Evolutionary conservation across 179 eudicot species (phyloP).

Genomic region (Corrigiola litoralis): DNA sequence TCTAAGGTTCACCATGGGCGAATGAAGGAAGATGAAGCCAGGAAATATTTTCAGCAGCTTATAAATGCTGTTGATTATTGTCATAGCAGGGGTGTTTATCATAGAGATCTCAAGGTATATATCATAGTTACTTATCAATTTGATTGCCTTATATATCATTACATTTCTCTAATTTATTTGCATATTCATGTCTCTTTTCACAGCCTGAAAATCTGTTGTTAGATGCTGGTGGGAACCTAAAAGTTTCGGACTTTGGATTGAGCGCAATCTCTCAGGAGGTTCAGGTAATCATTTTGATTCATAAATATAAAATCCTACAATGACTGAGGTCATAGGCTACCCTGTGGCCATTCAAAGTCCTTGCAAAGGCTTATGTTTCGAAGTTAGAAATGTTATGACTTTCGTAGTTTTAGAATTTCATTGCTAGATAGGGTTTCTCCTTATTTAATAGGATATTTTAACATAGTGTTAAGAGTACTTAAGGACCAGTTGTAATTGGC

Average conservation of each 20-base stretch:
- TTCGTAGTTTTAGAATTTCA: background rate
- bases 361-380: no score
- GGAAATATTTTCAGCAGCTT: slow-evolving; percentile 93
- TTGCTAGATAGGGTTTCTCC: no score
- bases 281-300: slow-evolving; percentile 45
- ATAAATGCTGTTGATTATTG: slow-evolving; percentile 95
- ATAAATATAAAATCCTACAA: background rate
- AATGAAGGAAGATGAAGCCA: slow-evolving; percentile 90
- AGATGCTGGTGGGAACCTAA: slow-evolving; percentile 78
- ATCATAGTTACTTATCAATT: background rate
- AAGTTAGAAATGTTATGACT: background rate
- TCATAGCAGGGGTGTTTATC: slow-evolving; percentile 97
- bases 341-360: background rate
- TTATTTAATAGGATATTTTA: no score
- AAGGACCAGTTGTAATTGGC: no score
- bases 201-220: slow-evolving; percentile 92
- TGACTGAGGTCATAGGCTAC: background rate
- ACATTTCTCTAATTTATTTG: background rate
- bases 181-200: slow-evolving; percentile 5
- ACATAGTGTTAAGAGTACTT: no score
- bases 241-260: slow-evolving; percentile 97
- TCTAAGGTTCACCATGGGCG: slow-evolving; percentile 87
- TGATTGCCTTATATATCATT: background rate
- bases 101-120: slow-evolving; percentile 85
- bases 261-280: slow-evolving; percentile 94